Evolutionary conservation across 305 asterid species (phyloP).

Genomic region (Caryopteris hybrid): DNA sequence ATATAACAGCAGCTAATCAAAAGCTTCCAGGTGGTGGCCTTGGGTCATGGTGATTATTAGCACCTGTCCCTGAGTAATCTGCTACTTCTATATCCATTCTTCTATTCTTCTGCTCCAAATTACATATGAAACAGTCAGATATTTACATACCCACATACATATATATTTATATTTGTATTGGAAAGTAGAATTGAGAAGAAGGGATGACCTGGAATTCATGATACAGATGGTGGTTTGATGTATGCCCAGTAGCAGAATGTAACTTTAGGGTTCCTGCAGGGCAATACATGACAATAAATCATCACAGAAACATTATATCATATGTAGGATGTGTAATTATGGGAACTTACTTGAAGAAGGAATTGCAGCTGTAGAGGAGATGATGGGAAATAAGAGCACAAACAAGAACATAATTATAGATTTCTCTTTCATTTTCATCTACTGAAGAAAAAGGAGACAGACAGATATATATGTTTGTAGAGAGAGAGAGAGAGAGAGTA

Average conservation of each 20-base stretch:
- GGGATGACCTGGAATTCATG: conserved; percentile 22
- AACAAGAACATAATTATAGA: conserved; percentile 7
- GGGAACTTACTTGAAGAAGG: conserved; percentile 39
- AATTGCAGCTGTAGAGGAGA: conserved; percentile 25
- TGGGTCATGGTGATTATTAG: conserved; percentile 55
- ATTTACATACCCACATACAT: too few relatives aligned
- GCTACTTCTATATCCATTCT: conserved; percentile 30
- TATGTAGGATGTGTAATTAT: background rate
- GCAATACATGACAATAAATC: background rate
- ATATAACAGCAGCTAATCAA: background rate
- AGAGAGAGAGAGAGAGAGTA: background rate
- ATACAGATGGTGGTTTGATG: conserved; percentile 8
- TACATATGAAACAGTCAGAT: background rate
- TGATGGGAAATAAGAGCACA: conserved; percentile 22
- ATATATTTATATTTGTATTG: too few relatives aligned
- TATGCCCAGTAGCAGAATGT: conserved; percentile 5
- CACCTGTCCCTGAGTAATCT: conserved; percentile 52
- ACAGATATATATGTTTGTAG: too few relatives aligned
- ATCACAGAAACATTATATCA: background rate
- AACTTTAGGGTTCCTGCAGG: conserved; percentile 39
- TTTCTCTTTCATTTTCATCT: conserved; percentile 23
- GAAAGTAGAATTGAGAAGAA: background rate
- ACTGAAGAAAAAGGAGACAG: too few relatives aligned
- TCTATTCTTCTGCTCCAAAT: conserved; percentile 22
- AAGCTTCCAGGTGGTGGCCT: conserved; percentile 29